Base-by-base conservation (phyloP, 768 basidiomycete species). In the Lentinula guzmanii region DNA sequence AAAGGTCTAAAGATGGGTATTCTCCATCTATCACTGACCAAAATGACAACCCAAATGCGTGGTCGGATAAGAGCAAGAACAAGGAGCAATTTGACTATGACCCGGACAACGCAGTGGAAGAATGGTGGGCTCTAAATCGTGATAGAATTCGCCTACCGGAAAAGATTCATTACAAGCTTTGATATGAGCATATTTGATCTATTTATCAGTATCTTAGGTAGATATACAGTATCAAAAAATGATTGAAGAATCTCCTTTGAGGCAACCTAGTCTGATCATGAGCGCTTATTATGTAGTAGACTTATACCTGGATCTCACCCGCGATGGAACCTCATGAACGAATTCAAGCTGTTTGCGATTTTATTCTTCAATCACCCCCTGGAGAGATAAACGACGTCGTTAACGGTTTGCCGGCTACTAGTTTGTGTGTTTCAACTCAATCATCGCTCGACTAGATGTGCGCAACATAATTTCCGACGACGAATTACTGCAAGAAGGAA, bases 361-460 rank as follows among this genome's bases (percentile, higher is more conserved):
- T 97, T 68, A 77, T 98, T 34, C 80, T 92, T 0, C 95, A 97
- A 71, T 87, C 93, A 1, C 95, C 95, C 28, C 95, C 95, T 0
- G 95, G 95, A 50, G 91, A 98, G 77, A 94, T 98, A 65, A 97
- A 96, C 73, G 95, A 98, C 76, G 95, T 97, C 16, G 79, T 98
- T 58, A 92, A 92, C 68, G 94, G 93, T 92, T 62, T 64, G 74
- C 58, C 50, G 50, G n/a, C 52, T 63, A 48, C 65, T 51, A 43
- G 48, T 24, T 18, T 54, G 46, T 33, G 42, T 18, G 6, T 50
- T 43, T 35, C 16, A 42, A 48, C 59, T 35, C 53, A 60, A 56
- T 3, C 51, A 6, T 45, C 52, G 61, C 52, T 64, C 61, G 63
- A 61, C 45, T 69, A 95, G 96, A 98, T 77, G 85, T 98, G 57